Evolutionary conservation across 1,139 yeast species (phyloP).

Genomic region (Insectozyma bohioensis): DNA sequence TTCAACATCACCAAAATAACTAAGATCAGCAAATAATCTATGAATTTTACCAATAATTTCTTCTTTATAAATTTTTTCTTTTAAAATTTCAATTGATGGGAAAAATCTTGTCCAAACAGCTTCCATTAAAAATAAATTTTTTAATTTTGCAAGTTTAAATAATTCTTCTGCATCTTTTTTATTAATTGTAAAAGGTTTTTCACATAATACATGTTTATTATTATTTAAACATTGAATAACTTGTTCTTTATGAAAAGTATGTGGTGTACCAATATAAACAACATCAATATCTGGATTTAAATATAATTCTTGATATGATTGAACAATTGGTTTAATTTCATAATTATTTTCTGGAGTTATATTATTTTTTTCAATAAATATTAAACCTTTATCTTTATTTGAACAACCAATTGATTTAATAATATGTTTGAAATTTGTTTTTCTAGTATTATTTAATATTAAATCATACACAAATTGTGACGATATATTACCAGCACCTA

Average conservation of each 20-base stretch:
- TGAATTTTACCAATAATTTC: slow-evolving; percentile 47
- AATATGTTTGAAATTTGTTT: slow-evolving; percentile 24
- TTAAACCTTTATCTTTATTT: slow-evolving; percentile 24
- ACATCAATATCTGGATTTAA: slow-evolving; percentile 47
- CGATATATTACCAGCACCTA: slow-evolving; percentile 49
- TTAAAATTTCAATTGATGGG: slow-evolving; percentile 46
- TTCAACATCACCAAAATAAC: slow-evolving; percentile 31
- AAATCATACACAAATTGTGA: slow-evolving; percentile 39
- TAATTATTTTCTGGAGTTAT: slow-evolving; percentile 18
- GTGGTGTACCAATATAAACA: slow-evolving; percentile 62
- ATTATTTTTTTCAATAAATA: slow-evolving; percentile 21
- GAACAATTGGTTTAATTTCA: slow-evolving; percentile 21
- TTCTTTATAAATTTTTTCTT: slow-evolving; percentile 42
- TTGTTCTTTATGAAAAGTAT: slow-evolving; percentile 52
- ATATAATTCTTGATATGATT: slow-evolving; percentile 36
- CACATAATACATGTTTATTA: slow-evolving; percentile 58
- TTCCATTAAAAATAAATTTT: slow-evolving; percentile 56
- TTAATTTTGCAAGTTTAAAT: slow-evolving; percentile 43
- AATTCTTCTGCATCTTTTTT: slow-evolving; percentile 45
- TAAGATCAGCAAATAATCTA: slow-evolving; percentile 41
- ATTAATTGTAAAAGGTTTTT: slow-evolving; percentile 61
- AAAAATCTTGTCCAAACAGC: slow-evolving; percentile 67
- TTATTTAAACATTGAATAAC: slow-evolving; percentile 49
- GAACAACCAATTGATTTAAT: slow-evolving; percentile 36
- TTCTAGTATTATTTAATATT: slow-evolving; percentile 25